Percentiles rank a stretch among this genome's conserved stretches.
These are phyloP conservation scores for Colletotrichum tofieldiae DNA, from an alignment of 2,329 filamentous ascomycete species.

Conservation along the genomic window DNA sequence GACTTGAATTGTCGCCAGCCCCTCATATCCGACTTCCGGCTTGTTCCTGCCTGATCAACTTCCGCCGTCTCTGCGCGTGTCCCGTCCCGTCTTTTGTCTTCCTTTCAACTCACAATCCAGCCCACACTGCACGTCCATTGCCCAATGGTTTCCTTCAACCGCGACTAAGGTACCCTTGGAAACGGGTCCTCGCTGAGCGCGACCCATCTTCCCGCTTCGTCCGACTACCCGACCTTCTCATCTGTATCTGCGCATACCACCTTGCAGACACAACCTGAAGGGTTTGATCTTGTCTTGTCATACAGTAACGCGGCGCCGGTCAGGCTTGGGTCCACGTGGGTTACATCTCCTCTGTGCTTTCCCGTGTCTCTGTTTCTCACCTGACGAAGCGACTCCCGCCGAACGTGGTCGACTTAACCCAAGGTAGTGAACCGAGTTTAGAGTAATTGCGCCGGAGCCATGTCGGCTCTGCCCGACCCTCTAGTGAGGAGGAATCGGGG, in stretches of 20 bases:
- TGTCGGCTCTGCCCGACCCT: constrained; percentile 54
- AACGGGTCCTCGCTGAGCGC: constrained; percentile 13
- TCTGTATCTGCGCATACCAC: constrained; percentile 6
- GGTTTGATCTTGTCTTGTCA: background rate
- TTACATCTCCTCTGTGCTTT: background rate
- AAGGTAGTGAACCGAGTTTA: constrained; percentile 5
- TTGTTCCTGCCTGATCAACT: background rate
- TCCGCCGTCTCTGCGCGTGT: background rate
- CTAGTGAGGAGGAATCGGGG: constrained; percentile 59
- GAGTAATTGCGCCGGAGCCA: constrained; percentile 43
- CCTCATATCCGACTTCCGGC: background rate
- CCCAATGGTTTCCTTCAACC: constrained; percentile 2
- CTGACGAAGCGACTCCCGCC: constrained; percentile 3
- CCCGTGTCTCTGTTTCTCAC: background rate
- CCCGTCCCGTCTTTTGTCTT: background rate
- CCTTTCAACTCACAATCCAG: background rate
- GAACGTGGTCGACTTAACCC: background rate
- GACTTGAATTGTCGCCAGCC: background rate
- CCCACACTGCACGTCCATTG: constrained; percentile 7
- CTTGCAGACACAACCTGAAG: background rate
- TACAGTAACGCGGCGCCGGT: constrained; percentile 2
- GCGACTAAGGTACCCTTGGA: constrained; percentile 3
- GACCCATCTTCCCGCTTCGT: constrained; percentile 11
- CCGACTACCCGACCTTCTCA: constrained; percentile 8
- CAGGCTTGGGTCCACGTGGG: background rate